A percentile compares a stretch with the other conserved stretches of the same genome.
Evolutionary conservation across 139 green algal species (phyloP).

Genomic region (Gonium pectorale): DNA sequence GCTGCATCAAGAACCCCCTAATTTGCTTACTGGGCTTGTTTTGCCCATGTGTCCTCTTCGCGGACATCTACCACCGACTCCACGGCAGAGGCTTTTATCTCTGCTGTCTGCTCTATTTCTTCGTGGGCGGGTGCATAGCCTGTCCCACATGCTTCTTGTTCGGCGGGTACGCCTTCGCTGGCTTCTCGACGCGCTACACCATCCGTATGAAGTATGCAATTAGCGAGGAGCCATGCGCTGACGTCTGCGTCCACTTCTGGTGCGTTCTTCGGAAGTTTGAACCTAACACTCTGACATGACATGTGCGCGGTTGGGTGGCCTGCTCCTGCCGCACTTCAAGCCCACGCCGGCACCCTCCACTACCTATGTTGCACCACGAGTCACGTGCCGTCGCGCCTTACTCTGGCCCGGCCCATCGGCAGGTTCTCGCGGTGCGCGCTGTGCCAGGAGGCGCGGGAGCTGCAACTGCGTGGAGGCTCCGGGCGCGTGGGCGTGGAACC

Average conservation of each 20-base stretch:
- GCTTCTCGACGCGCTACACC: background rate
- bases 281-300: background rate
- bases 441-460: conserved; percentile 35
- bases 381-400: background rate
- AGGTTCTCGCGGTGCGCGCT: conserved; percentile 15
- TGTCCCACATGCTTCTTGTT: background rate
- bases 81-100: conserved; percentile 8
- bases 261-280: background rate
- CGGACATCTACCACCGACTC: background rate
- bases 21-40: background rate
- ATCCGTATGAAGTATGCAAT: conserved; percentile 28
- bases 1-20: background rate
- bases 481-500: too few relatives aligned
- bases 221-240: conserved; percentile 2
- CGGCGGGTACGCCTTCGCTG: background rate
- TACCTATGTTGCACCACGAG: background rate
- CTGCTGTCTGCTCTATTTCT: background rate
- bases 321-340: background rate
- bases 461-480: too few relatives aligned
- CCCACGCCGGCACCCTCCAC: too few relatives aligned
- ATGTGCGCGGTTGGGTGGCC: background rate
- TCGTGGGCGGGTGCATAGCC: too few relatives aligned
- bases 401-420: background rate
- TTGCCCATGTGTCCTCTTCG: background rate
- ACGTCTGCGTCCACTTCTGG: conserved; percentile 30